Base-by-base conservation (phyloP, 805 yeast species). In the Nadsonia fulvescens region DNA sequence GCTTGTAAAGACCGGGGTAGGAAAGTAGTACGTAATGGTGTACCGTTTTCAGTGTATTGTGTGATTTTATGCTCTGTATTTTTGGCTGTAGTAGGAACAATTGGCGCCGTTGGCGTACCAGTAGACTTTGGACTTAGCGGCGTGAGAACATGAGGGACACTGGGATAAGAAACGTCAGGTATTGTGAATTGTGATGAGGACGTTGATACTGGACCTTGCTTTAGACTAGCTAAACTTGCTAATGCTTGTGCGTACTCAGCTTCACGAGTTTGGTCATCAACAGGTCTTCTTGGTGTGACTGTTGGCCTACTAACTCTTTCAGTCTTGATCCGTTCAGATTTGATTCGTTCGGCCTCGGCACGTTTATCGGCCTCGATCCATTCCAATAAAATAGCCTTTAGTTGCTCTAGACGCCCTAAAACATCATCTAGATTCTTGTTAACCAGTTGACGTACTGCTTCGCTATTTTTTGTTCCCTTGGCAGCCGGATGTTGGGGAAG, bases 31-130 rank as follows among this genome's bases (percentile, higher is more conserved):
- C 74, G 52, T 26, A 70, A 41, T 4, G 70, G 64, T 6, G 51
- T 51, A 1, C 74, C 73, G n/a, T 61, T 63, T 37, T 68, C 76
- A 1, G 72, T 65, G 27, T 55, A 52, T 14, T 46, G 21, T 8
- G 37, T 20, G 14, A 36, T 31, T 30, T 41, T 45, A 14, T 36
- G 40, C n/a, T 31, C 21, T 4, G 32, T 22, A 6, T 23, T 17
- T 7, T 20, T 22, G 20, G 24, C 14, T 5, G 24, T 17, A 12
- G 32, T 20, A 21, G 18, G 18, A 12, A 30, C 15, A 3, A 18
- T 11, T 5, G 25, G 30, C 4, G 27, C 22, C 2, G 23, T 11
- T 10, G 12, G 22, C 14, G 15, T 13, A 12, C 23, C 22, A 3
- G 25, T 12, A n/a, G 15, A 22, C 8, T 15, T 24, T 2, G 25